These are phyloP conservation scores for Hordeum vulgare DNA, from an alignment of 176 grass and related monocot genomes.

Conservation along the genomic window DNA sequence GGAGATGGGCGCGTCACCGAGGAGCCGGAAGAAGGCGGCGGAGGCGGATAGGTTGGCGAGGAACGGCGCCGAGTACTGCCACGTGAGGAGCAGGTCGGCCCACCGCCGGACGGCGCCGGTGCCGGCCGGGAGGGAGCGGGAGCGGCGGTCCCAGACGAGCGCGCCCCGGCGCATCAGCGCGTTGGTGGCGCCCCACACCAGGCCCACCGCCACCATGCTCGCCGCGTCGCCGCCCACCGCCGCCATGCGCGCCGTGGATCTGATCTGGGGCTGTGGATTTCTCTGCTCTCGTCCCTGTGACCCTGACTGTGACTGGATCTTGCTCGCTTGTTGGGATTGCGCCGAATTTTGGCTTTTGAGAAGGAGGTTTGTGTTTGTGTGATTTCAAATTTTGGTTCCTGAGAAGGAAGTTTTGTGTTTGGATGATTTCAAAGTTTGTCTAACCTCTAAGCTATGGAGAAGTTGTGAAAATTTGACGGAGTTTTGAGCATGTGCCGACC, in stretches of 20 bases:
- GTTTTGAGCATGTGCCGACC: no score
- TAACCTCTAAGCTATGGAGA: no score
- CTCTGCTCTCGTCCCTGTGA: no score
- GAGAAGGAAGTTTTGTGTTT: no score
- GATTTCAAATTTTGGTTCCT: background rate
- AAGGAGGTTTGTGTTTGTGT: background rate
- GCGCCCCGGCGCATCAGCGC: constrained; percentile 74
- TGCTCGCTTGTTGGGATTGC: no score
- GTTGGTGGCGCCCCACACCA: constrained; percentile 83
- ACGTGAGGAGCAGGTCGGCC: constrained; percentile 61
- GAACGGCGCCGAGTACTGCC: constrained; percentile 78
- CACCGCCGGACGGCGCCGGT: constrained; percentile 19
- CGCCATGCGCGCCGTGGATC: background rate
- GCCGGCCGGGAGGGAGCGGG: background rate
- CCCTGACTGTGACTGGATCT: background rate
- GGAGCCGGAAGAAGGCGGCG: constrained; percentile 75
- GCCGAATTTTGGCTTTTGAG: no score
- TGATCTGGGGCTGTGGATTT: background rate
- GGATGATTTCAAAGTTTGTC: no score
- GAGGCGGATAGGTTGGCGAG: constrained; percentile 69
- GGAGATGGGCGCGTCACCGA: constrained; percentile 68
- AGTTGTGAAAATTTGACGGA: no score
- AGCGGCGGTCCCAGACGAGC: constrained; percentile 58
- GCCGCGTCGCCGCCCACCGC: constrained; percentile 26
- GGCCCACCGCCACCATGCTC: constrained; percentile 73